A percentile compares a stretch with the other conserved stretches of the same genome.
Evolutionary conservation across 768 basidiomycete genomes (phyloP).

Genomic region (Tubosaeta sp.): DNA sequence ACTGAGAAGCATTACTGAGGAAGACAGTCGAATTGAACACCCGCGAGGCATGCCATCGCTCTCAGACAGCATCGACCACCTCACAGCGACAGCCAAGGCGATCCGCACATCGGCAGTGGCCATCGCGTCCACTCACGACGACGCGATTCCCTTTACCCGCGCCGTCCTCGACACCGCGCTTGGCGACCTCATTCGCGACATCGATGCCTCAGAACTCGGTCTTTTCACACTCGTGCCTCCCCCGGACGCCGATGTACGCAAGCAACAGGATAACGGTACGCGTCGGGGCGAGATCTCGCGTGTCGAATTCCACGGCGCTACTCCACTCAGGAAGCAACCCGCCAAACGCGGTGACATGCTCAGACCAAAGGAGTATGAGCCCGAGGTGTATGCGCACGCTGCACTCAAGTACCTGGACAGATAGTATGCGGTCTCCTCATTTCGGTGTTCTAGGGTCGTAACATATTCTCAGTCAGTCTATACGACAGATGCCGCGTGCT

Average conservation of each 20-base stretch:
- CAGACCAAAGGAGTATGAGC: conserved; percentile 47
- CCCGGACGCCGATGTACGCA: conserved; percentile 30
- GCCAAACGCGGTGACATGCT: conserved; percentile 32
- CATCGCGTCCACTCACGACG: conserved; percentile 25
- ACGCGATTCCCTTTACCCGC: conserved; percentile 45
- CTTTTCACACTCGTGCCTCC: conserved; percentile 58
- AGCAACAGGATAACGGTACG: conserved; percentile 21
- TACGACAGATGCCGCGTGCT: conserved; percentile 49
- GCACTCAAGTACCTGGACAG: conserved; percentile 73
- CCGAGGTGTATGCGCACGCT: conserved; percentile 72
- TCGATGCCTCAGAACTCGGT: conserved; percentile 73
- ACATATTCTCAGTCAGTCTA: conserved; percentile 36
- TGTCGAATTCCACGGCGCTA: conserved; percentile 64
- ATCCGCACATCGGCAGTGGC: conserved; percentile 44
- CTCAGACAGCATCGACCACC: conserved; percentile 65
- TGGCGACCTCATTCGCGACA: conserved; percentile 75
- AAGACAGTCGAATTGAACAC: conserved; percentile 12
- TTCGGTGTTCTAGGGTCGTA: conserved; percentile 24
- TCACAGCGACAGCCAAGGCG: conserved; percentile 47
- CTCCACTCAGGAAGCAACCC: conserved; percentile 54
- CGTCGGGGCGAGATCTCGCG: conserved; percentile 50
- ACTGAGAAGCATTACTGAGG: conserved; percentile 21
- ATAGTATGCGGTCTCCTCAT: conserved; percentile 50
- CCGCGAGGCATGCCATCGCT: conserved; percentile 46
- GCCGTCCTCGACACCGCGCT: conserved; percentile 62